phyloP scores from a whole-genome alignment of 2,329 filamentous ascomycete species.

The Cladophialophora bantiana region DNA sequence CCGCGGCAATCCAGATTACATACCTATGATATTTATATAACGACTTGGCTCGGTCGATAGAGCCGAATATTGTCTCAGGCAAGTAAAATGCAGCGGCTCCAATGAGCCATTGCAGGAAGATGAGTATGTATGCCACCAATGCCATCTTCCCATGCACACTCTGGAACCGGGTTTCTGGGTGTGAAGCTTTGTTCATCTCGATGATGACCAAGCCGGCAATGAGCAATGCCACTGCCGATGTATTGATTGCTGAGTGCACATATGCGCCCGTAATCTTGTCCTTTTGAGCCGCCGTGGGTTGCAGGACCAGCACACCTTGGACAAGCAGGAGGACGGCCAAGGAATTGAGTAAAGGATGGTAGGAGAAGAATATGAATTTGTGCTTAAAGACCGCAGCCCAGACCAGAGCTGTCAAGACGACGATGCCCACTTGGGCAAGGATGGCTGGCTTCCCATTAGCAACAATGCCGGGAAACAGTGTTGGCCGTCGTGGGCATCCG shows the following conservation, averaged over 20 bases:
- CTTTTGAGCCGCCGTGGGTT: slow-evolving; percentile 78
- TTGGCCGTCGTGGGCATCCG: slow-evolving; percentile 69
- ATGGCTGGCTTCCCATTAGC: slow-evolving; percentile 75
- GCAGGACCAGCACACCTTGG: slow-evolving; percentile 82
- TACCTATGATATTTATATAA: slow-evolving; percentile 83
- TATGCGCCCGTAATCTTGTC: slow-evolving; percentile 73
- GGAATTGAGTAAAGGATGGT: slow-evolving; percentile 73
- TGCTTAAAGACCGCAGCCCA: slow-evolving; percentile 78
- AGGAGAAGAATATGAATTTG: slow-evolving; percentile 80
- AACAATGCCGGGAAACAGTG: slow-evolving; percentile 40
- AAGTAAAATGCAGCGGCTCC: slow-evolving; percentile 84
- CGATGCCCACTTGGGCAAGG: slow-evolving; percentile 77
- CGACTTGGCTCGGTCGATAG: slow-evolving; percentile 77
- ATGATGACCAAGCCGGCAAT: slow-evolving; percentile 53
- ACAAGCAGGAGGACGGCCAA: slow-evolving; percentile 76
- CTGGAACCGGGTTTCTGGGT: slow-evolving; percentile 73
- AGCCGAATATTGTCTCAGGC: slow-evolving; percentile 73
- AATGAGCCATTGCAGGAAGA: slow-evolving; percentile 76
- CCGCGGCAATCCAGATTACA: neutral
- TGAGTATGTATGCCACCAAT: slow-evolving; percentile 72
- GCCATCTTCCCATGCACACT: slow-evolving; percentile 84
- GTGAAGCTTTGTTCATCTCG: slow-evolving; percentile 77
- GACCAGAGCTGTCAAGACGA: slow-evolving; percentile 76
- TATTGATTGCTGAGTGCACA: slow-evolving; percentile 74
- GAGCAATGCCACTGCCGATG: slow-evolving; percentile 50